Evolutionary conservation across 148 eudicot genomes (phyloP).

Genomic region (Amaranthus hypochondriacus): DNA sequence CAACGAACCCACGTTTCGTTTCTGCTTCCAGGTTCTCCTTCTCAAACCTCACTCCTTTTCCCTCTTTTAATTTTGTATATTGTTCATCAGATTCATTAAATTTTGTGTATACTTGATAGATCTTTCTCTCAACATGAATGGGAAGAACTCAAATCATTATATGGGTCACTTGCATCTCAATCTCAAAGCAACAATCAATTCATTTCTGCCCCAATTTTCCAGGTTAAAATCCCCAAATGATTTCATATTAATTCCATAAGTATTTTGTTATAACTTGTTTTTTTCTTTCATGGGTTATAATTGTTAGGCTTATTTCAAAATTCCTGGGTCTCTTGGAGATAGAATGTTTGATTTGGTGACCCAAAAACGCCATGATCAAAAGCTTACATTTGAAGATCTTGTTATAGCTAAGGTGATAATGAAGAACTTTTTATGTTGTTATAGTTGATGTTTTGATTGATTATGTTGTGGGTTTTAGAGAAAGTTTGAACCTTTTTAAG

Average conservation of each 20-base stretch:
- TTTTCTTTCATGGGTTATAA: neutral
- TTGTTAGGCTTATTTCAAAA: conserved; percentile 50
- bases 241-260: neutral
- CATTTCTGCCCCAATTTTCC: conserved; percentile 52
- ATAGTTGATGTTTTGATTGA: too few species aligned
- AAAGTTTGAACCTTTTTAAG: neutral
- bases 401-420: conserved; percentile 78
- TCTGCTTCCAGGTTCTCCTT: conserved; percentile 59
- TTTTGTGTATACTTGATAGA: conserved; percentile 27
- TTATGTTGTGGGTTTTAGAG: neutral
- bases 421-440: too few species aligned
- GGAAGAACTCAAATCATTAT: conserved; percentile 51
- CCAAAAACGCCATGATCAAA: conserved; percentile 61
- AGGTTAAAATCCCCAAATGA: conserved; percentile 36
- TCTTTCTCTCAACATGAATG: conserved; percentile 55
- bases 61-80: neutral
- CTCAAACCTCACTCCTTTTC: neutral
- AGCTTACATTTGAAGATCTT: conserved; percentile 72
- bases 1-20: conserved; percentile 52
- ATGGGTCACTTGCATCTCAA: conserved; percentile 60
- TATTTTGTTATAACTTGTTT: neutral
- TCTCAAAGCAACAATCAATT: conserved; percentile 44
- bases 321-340: conserved; percentile 69
- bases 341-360: conserved; percentile 73
- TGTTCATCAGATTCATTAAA: neutral